Conservation (phyloP, 2,329 filamentous ascomycete species). For the Neurospora crassa region DNA sequence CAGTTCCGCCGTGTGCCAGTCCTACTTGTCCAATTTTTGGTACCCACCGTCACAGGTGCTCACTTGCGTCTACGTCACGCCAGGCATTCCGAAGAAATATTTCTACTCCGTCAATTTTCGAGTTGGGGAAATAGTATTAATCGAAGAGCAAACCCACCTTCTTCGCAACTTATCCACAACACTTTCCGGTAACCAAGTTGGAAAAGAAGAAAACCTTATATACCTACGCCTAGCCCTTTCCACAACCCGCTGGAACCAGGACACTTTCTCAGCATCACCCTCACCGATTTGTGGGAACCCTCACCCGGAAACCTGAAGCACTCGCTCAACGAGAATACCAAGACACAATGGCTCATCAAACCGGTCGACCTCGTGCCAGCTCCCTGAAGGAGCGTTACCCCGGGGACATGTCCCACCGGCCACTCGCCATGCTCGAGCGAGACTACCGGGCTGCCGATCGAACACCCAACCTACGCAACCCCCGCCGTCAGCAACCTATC, state of each 20-base stretch:
- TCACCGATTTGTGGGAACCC: no score
- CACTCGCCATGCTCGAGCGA: constrained; percentile 55
- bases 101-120: constrained; percentile 11
- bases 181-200: constrained; percentile 9
- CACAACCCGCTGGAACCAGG: constrained; percentile 20
- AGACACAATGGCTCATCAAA: not conserved
- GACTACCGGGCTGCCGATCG: constrained; percentile 58
- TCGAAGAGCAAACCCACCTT: constrained; percentile 8
- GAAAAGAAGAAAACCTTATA: constrained; percentile 15
- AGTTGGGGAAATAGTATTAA: constrained; percentile 15
- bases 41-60: not conserved
- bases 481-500: constrained; percentile 54
- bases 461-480: constrained; percentile 55
- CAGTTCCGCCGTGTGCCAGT: constrained; percentile 44
- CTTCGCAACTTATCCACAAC: constrained; percentile 1
- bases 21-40: constrained; percentile 36
- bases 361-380: constrained; percentile 16
- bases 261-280: constrained; percentile 27
- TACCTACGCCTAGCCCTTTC: constrained; percentile 13
- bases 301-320: constrained; percentile 43
- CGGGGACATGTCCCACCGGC: constrained; percentile 55
- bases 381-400: constrained; percentile 52
- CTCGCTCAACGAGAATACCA: not conserved
- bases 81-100: constrained; percentile 9
- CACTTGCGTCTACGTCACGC: constrained; percentile 5